Evolutionary conservation across 2,329 filamentous ascomycete genomes (phyloP), one percentile per base, ranked within the genome.

Genomic region (Penicillium sp.): DNA sequence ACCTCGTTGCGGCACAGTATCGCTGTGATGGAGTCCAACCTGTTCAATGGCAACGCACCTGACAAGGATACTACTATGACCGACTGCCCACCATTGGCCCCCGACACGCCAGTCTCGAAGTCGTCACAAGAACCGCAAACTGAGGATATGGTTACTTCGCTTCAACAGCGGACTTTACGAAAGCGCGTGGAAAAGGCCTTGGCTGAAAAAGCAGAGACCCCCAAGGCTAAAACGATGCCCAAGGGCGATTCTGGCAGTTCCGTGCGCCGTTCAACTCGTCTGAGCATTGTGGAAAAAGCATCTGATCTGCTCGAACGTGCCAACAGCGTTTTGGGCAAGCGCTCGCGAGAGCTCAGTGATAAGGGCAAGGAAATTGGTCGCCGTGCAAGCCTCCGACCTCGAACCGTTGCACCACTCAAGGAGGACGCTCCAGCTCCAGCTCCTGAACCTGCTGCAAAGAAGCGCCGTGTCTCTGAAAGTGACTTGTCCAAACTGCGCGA

Each of bases 251-350:
- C 68, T 48, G 63, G 69, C 52, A 68, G 66, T n/a, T 71, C 74
- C 15, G 59, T 62, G 53, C 76, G 75, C 53, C 75, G 71, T 51
- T 83, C 82, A 35, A 75, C 76, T 50, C 78, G 81, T 48, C 69
- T 81, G 56, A 76, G 74, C 58, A 39, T 79, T 55, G 15, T 82
- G 73, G 68, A 75, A 69, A 63, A 77, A 76, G 66, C 76, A 70
- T 67, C 82, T 77, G 68, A 79, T 73, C 12, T 76, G 79, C 48
- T 80, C 75, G 60, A 76, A 71, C 69, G 86, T 80, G 70, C 75
- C 81, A 63, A 67, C 49, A 83, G 82, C 52, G 79, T 82, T 25
- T 73, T 89, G 28, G 82, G 85, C 59, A 91, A 90, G 75, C 83
- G 86, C 52, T 79, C 83, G 56, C 81, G 84, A 65, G 84, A 86